A percentile compares a stretch with the other conserved stretches of the same genome.
Evolutionary conservation across 306 rosid species (phyloP).

Genomic region (Purshia tridentata): DNA sequence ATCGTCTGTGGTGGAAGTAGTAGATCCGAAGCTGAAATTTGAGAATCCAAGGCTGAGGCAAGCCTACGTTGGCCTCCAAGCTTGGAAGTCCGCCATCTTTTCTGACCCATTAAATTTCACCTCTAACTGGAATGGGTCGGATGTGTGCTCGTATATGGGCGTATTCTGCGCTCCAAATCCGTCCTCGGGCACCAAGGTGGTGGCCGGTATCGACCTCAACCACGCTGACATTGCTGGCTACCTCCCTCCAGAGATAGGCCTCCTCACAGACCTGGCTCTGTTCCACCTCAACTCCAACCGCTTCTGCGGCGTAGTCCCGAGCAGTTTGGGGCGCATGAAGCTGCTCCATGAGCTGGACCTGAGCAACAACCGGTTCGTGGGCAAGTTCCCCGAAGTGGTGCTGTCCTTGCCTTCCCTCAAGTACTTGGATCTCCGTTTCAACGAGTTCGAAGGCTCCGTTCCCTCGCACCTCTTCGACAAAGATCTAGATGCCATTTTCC

Average conservation of each 20-base stretch:
- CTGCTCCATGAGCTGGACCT: constrained; percentile 32
- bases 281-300: constrained; percentile 36
- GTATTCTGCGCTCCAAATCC: constrained; percentile 23
- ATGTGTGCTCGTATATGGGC: constrained; percentile 32
- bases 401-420: constrained; percentile 31
- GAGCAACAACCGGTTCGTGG: constrained; percentile 34
- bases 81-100: constrained; percentile 33
- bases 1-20: neutral
- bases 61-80: constrained; percentile 33
- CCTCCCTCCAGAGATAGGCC: constrained; percentile 29
- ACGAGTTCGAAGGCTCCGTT: constrained; percentile 32
- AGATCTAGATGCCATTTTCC: constrained; percentile 27
- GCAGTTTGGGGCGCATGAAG: constrained; percentile 15
- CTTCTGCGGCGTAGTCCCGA: constrained; percentile 31
- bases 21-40: constrained; percentile 22
- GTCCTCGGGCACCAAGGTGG: neutral
- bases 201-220: constrained; percentile 34
- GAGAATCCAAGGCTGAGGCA: constrained; percentile 20
- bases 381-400: constrained; percentile 24
- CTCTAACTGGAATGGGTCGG: constrained; percentile 27
- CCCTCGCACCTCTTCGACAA: constrained; percentile 29
- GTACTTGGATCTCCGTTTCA: constrained; percentile 30
- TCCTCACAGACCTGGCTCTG: constrained; percentile 29
- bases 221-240: constrained; percentile 34
- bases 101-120: constrained; percentile 35